Conservation (phyloP, 2,329 filamentous ascomycete species). For the Colletotrichum magnum region DNA sequence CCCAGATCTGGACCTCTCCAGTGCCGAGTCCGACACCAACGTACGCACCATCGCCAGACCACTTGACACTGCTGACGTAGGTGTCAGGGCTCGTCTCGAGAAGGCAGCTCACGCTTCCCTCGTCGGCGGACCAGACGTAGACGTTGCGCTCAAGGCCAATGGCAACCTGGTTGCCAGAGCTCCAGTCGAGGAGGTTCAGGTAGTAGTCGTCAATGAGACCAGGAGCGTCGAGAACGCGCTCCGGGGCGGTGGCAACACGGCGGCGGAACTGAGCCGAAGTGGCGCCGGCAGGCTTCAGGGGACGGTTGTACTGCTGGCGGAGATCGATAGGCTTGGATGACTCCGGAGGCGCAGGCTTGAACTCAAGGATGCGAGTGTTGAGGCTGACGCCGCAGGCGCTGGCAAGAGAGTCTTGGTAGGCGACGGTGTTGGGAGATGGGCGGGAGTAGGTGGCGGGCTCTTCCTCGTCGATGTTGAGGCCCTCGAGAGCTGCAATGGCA, state of each 20-base stretch:
- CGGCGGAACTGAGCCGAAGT: conserved; percentile 89
- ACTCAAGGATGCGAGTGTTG: conserved; percentile 95
- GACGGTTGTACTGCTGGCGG: conserved; percentile 97
- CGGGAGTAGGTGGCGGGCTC: conserved; percentile 79
- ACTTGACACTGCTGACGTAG: conserved; percentile 98
- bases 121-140: conserved; percentile 98
- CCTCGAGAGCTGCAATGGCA: conserved; percentile 83
- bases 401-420: conserved; percentile 92
- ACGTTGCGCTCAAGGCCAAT: conserved; percentile 97
- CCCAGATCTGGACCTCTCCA: conserved; percentile 99
- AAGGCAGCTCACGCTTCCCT: conserved; percentile 89
- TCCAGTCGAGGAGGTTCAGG: conserved; percentile 98
- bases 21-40: conserved; percentile 95
- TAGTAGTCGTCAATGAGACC: conserved; percentile 99
- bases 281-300: conserved; percentile 82
- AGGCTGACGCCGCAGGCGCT: conserved; percentile 92
- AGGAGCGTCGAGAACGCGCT: conserved; percentile 95
- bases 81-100: conserved; percentile 91
- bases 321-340: conserved; percentile 99
- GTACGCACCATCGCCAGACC: conserved; percentile 97
- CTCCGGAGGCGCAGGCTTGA: conserved; percentile 98
- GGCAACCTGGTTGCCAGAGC: conserved; percentile 95
- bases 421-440: conserved; percentile 87
- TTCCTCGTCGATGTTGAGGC: conserved; percentile 80
- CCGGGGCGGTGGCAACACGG: conserved; percentile 92